Evolutionary conservation across 306 rosid genomes (phyloP).

Genomic region (Casuarina cunninghamiana): DNA sequence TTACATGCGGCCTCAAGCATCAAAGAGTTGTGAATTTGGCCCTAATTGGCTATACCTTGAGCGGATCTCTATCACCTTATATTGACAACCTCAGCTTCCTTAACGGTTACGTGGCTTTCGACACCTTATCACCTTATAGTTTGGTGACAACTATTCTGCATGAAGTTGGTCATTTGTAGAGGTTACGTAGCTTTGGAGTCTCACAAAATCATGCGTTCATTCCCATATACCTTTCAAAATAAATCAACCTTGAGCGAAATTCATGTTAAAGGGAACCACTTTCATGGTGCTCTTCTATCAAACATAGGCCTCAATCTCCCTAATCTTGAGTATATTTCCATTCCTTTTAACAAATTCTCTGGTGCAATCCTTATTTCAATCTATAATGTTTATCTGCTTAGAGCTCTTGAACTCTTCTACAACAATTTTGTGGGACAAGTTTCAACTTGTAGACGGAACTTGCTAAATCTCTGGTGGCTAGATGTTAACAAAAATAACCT

Average conservation of each 20-base stretch:
- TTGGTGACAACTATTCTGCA: conserved; percentile 12
- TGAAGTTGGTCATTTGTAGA: not conserved
- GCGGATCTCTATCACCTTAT: conserved; percentile 43
- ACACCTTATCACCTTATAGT: not conserved
- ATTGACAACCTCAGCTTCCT: conserved; percentile 37
- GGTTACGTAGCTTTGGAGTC: not conserved
- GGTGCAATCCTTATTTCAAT: conserved; percentile 38
- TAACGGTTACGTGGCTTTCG: accelerated
- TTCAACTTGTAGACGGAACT: conserved; percentile 25
- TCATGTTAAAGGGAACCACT: accelerated
- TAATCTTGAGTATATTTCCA: not conserved
- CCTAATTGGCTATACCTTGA: not conserved
- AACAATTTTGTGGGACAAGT: conserved; percentile 33
- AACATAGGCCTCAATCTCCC: conserved; percentile 22
- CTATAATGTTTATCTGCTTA: conserved; percentile 27
- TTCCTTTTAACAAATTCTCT: no score
- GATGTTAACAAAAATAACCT: not conserved
- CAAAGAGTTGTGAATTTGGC: conserved; percentile 33
- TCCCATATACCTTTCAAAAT: conserved; percentile 29
- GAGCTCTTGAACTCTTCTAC: accelerated
- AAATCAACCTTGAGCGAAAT: conserved; percentile 15
- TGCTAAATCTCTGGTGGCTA: not conserved
- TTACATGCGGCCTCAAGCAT: conserved; percentile 33
- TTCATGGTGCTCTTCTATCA: no score
- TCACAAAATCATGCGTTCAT: not conserved